phyloP scores from a whole-genome alignment of 495 filamentous ascomycete genomes.

The Lentithecium fluviatile region DNA sequence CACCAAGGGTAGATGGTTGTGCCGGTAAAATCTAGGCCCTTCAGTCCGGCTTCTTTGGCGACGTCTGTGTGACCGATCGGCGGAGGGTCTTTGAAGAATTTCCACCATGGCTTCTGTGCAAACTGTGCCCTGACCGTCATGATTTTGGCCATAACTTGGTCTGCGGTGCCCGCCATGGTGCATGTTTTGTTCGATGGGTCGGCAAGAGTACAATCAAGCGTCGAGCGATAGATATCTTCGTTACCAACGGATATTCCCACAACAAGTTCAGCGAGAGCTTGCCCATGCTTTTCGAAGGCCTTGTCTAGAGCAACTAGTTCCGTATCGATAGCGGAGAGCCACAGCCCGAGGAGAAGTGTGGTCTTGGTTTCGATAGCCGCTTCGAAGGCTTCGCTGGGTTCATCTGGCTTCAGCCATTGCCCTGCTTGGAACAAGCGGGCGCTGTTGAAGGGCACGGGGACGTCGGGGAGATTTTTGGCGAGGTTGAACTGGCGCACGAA shows the following conservation, averaged over 20 bases:
- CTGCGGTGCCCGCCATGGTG: too few species aligned
- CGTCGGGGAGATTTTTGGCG: slow-evolving; percentile 63
- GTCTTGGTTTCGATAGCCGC: slow-evolving; percentile 53
- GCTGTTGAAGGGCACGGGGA: slow-evolving; percentile 64
- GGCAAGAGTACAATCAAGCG: too few species aligned
- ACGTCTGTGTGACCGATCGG: slow-evolving; percentile 20
- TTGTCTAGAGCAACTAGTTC: slow-evolving; percentile 64
- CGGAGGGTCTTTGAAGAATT: neutral
- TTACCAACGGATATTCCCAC: slow-evolving; percentile 81
- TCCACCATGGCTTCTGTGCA: neutral
- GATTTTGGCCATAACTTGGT: neutral
- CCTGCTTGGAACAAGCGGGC: slow-evolving; percentile 61
- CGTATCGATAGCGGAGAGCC: slow-evolving; percentile 60
- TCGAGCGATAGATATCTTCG: slow-evolving; percentile 83
- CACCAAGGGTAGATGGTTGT: slow-evolving; percentile 56
- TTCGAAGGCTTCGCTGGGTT: slow-evolving; percentile 47
- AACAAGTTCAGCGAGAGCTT: slow-evolving; percentile 57
- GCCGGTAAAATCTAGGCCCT: slow-evolving; percentile 52
- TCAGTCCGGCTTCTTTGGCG: neutral
- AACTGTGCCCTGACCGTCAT: neutral
- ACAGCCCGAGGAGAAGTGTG: slow-evolving; percentile 69
- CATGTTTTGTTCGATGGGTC: too few species aligned
- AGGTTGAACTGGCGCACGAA: slow-evolving; percentile 64
- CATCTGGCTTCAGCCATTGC: slow-evolving; percentile 52
- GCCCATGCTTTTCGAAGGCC: slow-evolving; percentile 59